Percentiles rank a stretch among this genome's conserved stretches.
Evolutionary conservation across 768 basidiomycete genomes (phyloP).

Genomic region (Kwoniella botswanensis): DNA sequence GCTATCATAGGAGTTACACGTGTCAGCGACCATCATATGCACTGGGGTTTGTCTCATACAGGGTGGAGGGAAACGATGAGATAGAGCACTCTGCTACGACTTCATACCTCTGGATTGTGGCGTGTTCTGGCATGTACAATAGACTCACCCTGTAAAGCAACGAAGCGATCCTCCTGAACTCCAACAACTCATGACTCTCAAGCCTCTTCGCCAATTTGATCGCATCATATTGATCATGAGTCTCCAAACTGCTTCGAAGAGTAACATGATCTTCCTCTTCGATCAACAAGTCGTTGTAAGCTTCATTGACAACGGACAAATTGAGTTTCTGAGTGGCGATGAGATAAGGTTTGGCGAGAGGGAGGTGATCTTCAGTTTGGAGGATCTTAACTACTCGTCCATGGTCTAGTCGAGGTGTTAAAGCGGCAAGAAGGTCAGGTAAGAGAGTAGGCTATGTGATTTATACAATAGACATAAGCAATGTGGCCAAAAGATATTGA

Average conservation of each 20-base stretch:
- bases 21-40: background rate
- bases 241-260: slow-evolving; percentile 94
- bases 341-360: slow-evolving; percentile 92
- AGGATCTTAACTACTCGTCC: slow-evolving; percentile 94
- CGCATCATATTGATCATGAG: slow-evolving; percentile 97
- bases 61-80: too few species aligned
- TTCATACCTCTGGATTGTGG: too few species aligned
- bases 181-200: slow-evolving; percentile 87
- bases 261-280: slow-evolving; percentile 99
- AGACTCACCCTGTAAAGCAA: slow-evolving; percentile 85
- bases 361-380: slow-evolving; percentile 79
- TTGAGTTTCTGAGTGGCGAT: slow-evolving; percentile 97
- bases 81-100: too few species aligned
- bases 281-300: slow-evolving; percentile 96
- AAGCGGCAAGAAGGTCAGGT: slow-evolving; percentile 87
- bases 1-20: slow-evolving; percentile 63
- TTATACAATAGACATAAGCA: background rate
- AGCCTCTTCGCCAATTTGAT: slow-evolving; percentile 80
- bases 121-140: background rate
- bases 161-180: slow-evolving; percentile 91
- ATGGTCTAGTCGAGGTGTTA: slow-evolving; percentile 94
- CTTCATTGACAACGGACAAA: slow-evolving; percentile 95
- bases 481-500: background rate
- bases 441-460: slow-evolving; percentile 88
- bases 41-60: background rate